A percentile compares a stretch with the other conserved stretches of the same genome.
These are phyloP conservation scores for Neopestalotiopsis clavispora DNA, from an alignment of 2,329 filamentous ascomycete genomes.

Conservation along the genomic window DNA sequence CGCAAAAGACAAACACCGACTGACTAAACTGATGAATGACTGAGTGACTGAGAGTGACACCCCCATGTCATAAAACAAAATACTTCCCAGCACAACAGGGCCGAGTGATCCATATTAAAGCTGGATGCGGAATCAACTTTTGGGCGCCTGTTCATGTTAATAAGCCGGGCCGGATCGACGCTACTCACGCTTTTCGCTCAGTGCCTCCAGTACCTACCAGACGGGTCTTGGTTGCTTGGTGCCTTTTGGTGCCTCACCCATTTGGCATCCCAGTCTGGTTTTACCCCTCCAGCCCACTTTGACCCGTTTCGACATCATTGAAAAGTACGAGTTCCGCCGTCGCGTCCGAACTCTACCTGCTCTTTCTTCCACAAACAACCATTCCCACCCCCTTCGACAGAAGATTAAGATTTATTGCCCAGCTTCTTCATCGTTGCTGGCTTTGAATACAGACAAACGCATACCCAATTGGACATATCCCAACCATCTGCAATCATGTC, in stretches of 20 bases:
- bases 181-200: constrained; percentile 14
- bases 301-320: constrained; percentile 20
- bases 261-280: background rate
- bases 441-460: background rate
- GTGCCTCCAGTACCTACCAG: background rate
- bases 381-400: constrained; percentile 12
- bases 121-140: background rate
- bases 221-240: background rate
- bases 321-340: constrained; percentile 24
- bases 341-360: constrained; percentile 18
- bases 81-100: too few relatives aligned
- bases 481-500: constrained; percentile 56
- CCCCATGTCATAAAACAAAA: too few relatives aligned
- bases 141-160: background rate
- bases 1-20: too few relatives aligned
- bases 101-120: background rate
- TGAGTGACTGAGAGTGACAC: too few relatives aligned
- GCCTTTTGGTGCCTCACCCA: background rate
- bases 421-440: constrained; percentile 11
- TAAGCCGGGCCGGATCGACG: constrained; percentile 17
- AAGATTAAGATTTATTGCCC: constrained; percentile 8
- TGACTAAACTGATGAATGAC: too few relatives aligned
- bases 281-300: constrained; percentile 20
- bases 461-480: constrained; percentile 15
- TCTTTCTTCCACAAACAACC: constrained; percentile 23